Evolutionary conservation across 139 green algal species (phyloP).

Genomic region (Auxenochlorella protothecoides): DNA sequence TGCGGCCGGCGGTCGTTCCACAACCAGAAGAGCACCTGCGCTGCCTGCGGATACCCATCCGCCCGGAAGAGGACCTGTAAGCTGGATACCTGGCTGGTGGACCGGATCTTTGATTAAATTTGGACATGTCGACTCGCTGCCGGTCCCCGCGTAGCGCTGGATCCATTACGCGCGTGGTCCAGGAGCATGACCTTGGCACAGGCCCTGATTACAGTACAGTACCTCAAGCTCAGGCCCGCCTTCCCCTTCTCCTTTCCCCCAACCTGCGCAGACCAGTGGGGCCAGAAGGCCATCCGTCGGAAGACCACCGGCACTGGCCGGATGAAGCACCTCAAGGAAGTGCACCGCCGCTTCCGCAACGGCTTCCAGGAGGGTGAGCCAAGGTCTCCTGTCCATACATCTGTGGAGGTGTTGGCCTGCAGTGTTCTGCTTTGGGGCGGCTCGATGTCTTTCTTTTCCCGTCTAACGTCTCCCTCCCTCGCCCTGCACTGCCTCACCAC

Average conservation of each 20-base stretch:
- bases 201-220: too few species aligned
- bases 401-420: neutral
- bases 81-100: slow-evolving; percentile 11
- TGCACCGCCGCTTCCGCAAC: slow-evolving; percentile 90
- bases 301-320: slow-evolving; percentile 96
- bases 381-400: neutral
- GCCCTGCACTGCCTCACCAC: too few species aligned
- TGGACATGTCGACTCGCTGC: too few species aligned
- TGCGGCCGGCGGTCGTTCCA: slow-evolving; percentile 85
- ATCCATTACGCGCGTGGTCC: neutral
- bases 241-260: too few species aligned
- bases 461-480: too few species aligned
- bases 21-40: slow-evolving; percentile 93
- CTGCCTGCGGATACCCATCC: slow-evolving; percentile 87
- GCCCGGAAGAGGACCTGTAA: slow-evolving; percentile 88
- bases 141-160: too few species aligned
- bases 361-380: slow-evolving; percentile 80
- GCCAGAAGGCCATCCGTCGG: slow-evolving; percentile 91
- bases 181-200: neutral
- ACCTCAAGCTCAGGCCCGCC: too few species aligned
- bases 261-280: slow-evolving; percentile 83
- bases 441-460: too few species aligned
- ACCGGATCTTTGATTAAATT: too few species aligned
- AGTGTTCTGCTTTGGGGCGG: too few species aligned
- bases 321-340: slow-evolving; percentile 86